These are phyloP conservation scores for Rhizomucor miehei DNA, from an alignment of 371 early-diverging fungal genomes.

Conservation along the genomic window DNA sequence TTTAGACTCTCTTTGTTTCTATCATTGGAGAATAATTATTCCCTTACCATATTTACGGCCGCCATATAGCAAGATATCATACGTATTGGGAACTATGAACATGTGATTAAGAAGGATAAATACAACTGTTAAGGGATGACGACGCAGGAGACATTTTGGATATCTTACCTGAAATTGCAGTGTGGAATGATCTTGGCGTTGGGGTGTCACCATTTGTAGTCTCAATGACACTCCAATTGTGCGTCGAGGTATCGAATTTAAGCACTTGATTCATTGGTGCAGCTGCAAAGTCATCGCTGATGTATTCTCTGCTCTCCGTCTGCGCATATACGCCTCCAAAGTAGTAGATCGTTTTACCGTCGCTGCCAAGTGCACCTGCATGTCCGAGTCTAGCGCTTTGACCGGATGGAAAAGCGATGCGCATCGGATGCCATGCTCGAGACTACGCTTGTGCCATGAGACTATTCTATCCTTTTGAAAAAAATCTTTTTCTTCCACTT, in stretches of 20 bases:
- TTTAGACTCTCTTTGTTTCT: no score
- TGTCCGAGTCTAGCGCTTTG: slow-evolving; percentile 7
- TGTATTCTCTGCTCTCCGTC: background rate
- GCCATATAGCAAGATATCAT: slow-evolving; percentile 9
- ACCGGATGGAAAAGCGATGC: background rate
- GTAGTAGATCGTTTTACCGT: slow-evolving; percentile 12
- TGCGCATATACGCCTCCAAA: slow-evolving; percentile 16
- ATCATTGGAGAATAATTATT: background rate
- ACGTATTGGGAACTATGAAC: slow-evolving; percentile 8
- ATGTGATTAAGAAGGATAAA: background rate
- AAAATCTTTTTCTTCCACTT: background rate
- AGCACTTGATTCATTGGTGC: slow-evolving; percentile 15
- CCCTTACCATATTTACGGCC: background rate
- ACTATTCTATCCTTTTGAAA: no score
- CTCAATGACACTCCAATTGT: slow-evolving; percentile 3
- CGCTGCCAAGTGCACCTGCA: slow-evolving; percentile 10
- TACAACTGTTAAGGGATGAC: background rate
- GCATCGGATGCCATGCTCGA: background rate
- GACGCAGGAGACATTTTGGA: background rate
- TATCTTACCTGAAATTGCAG: slow-evolving; percentile 8
- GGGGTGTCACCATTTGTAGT: slow-evolving; percentile 6
- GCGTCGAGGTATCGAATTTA: slow-evolving; percentile 5
- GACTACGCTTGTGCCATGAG: no score
- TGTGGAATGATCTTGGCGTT: slow-evolving; percentile 15
- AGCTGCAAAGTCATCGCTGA: background rate